Evolutionary conservation across 2,329 filamentous ascomycete genomes (phyloP).

Genomic region (Calonectria pauciramosa): DNA sequence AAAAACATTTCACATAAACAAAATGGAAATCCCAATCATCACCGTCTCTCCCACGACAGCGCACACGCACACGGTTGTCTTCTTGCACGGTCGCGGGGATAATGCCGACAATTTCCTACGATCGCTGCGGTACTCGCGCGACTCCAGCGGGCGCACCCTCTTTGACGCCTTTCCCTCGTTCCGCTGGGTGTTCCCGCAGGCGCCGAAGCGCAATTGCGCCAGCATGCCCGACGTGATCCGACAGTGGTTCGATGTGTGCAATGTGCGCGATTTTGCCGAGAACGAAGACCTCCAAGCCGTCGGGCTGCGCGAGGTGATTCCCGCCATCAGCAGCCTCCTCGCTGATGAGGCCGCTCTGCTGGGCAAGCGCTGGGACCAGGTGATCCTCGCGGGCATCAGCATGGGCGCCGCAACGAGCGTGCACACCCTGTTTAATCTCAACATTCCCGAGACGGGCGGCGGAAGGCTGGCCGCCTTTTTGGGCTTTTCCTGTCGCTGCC

Average conservation of each 20-base stretch:
- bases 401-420: conserved; percentile 58
- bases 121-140: conserved; percentile 45
- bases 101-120: conserved; percentile 49
- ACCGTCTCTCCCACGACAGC: neutral
- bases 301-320: conserved; percentile 57
- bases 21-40: neutral
- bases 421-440: conserved; percentile 54
- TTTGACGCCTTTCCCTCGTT: conserved; percentile 58
- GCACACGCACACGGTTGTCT: conserved; percentile 59
- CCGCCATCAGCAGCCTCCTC: conserved; percentile 49
- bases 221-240: conserved; percentile 41
- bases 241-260: conserved; percentile 67
- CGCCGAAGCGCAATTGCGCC: neutral
- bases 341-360: conserved; percentile 51
- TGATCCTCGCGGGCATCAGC: conserved; percentile 62
- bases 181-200: conserved; percentile 64
- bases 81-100: conserved; percentile 61
- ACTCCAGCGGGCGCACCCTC: conserved; percentile 52
- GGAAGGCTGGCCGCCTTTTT: conserved; percentile 50
- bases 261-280: conserved; percentile 55
- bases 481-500: conserved; percentile 52
- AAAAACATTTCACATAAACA: neutral
- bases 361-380: conserved; percentile 51
- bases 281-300: conserved; percentile 58
- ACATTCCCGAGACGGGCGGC: conserved; percentile 28